Conservation (phyloP, 2,329 filamentous ascomycete genomes). For the Colletotrichum eremochloae region DNA sequence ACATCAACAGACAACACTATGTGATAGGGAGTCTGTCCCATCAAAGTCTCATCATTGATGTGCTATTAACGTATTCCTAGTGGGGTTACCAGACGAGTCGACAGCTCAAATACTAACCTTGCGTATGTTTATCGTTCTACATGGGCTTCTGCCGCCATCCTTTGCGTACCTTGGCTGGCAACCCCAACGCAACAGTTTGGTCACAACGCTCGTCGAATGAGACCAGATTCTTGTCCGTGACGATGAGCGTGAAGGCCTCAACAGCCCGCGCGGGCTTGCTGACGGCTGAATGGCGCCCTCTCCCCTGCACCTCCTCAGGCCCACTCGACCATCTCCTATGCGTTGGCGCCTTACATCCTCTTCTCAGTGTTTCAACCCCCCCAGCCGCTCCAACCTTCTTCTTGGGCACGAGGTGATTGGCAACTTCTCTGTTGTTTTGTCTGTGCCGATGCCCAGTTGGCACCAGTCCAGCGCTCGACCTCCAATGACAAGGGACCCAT, state of each 20-base stretch:
- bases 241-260: neutral
- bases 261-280: constrained; percentile 3
- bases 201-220: neutral
- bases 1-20: constrained; percentile 3
- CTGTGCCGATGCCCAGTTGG: constrained; percentile 25
- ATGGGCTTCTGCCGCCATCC: neutral
- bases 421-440: constrained; percentile 9
- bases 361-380: constrained; percentile 9
- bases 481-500: constrained; percentile 5
- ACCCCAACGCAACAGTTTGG: neutral
- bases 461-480: constrained; percentile 4
- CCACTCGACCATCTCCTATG: constrained; percentile 28
- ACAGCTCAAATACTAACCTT: neutral
- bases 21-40: neutral
- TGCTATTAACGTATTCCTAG: neutral
- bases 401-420: constrained; percentile 26
- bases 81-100: neutral
- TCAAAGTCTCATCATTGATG: no score
- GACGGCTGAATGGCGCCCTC: neutral
- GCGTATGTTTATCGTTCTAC: neutral
- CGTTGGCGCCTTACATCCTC: constrained; percentile 38
- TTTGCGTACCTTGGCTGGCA: neutral
- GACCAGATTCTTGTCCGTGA: no score
- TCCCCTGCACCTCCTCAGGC: constrained; percentile 28
- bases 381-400: constrained; percentile 15